Evolutionary conservation across 2,329 filamentous ascomycete genomes (phyloP).

Genomic region (Ascochyta pisi): DNA sequence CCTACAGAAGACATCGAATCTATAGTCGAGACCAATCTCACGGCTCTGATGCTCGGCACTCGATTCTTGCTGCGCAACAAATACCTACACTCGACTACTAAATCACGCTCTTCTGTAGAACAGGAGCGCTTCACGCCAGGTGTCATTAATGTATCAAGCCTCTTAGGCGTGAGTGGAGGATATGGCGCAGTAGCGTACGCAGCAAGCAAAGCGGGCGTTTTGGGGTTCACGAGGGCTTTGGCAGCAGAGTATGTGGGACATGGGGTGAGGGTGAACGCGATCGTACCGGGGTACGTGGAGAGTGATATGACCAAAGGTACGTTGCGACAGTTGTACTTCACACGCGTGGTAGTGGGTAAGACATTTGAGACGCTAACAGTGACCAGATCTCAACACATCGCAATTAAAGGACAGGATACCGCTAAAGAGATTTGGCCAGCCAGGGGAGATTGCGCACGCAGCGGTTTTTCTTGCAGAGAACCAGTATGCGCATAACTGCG

Average conservation of each 20-base stretch:
- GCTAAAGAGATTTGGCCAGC: slow-evolving; percentile 68
- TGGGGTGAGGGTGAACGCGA: slow-evolving; percentile 77
- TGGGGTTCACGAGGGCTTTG: slow-evolving; percentile 73
- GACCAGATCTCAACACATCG: slow-evolving; percentile 46
- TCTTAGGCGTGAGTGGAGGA: slow-evolving; percentile 74
- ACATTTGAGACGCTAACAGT: neutral
- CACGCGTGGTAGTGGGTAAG: neutral
- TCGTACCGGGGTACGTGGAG: slow-evolving; percentile 82
- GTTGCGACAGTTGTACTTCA: neutral
- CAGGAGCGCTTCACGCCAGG: slow-evolving; percentile 52
- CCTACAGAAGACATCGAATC: slow-evolving; percentile 58
- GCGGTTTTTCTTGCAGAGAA: slow-evolving; percentile 79
- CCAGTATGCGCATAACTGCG: slow-evolving; percentile 84
- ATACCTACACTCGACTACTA: slow-evolving; percentile 11
- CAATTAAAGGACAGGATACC: slow-evolving; percentile 64
- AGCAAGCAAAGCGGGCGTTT: slow-evolving; percentile 79
- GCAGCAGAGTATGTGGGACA: slow-evolving; percentile 66
- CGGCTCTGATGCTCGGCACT: slow-evolving; percentile 69
- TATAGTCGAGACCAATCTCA: slow-evolving; percentile 74
- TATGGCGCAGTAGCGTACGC: slow-evolving; percentile 76
- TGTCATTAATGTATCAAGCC: slow-evolving; percentile 82
- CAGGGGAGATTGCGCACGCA: slow-evolving; percentile 80
- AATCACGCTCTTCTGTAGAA: slow-evolving; percentile 15
- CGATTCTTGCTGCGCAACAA: slow-evolving; percentile 55
- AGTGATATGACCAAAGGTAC: slow-evolving; percentile 79